These are phyloP conservation scores for Athelia sp. DNA, from an alignment of 1,284 basidiomycete genomes.

Conservation along the genomic window DNA sequence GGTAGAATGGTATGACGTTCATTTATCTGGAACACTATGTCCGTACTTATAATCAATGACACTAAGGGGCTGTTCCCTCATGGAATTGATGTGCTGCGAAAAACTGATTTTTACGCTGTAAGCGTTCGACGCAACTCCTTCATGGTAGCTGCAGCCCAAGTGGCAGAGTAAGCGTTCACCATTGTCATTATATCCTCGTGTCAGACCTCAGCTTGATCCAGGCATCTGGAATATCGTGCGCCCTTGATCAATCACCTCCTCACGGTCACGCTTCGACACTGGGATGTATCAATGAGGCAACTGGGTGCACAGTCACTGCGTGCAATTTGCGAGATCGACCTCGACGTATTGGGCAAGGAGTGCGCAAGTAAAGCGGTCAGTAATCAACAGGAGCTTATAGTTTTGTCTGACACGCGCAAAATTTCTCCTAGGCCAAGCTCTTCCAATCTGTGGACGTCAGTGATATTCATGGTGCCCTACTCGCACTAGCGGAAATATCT, in stretches of 20 bases:
- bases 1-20: slow-evolving; percentile 74
- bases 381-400: too few relatives aligned
- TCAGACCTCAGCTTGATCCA: slow-evolving; percentile 21
- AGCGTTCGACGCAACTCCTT: slow-evolving; percentile 85
- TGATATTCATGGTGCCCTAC: slow-evolving; percentile 81
- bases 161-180: slow-evolving; percentile 64
- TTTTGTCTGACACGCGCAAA: not conserved
- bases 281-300: slow-evolving; percentile 81
- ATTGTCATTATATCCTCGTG: not conserved
- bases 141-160: slow-evolving; percentile 75
- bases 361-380: slow-evolving; percentile 48
- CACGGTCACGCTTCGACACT: slow-evolving; percentile 77
- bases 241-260: slow-evolving; percentile 75
- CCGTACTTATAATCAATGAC: slow-evolving; percentile 10
- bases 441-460: slow-evolving; percentile 63
- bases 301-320: slow-evolving; percentile 78
- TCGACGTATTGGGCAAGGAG: slow-evolving; percentile 45
- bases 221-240: slow-evolving; percentile 67
- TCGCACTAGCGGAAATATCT: slow-evolving; percentile 71
- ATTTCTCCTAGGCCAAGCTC: slow-evolving; percentile 43
- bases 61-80: slow-evolving; percentile 81
- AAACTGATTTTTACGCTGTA: slow-evolving; percentile 94
- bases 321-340: slow-evolving; percentile 60
- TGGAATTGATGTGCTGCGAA: slow-evolving; percentile 89
- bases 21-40: slow-evolving; percentile 7